phyloP scores from a whole-genome alignment of 768 basidiomycete species.

The Hygrocybe punicea region DNA sequence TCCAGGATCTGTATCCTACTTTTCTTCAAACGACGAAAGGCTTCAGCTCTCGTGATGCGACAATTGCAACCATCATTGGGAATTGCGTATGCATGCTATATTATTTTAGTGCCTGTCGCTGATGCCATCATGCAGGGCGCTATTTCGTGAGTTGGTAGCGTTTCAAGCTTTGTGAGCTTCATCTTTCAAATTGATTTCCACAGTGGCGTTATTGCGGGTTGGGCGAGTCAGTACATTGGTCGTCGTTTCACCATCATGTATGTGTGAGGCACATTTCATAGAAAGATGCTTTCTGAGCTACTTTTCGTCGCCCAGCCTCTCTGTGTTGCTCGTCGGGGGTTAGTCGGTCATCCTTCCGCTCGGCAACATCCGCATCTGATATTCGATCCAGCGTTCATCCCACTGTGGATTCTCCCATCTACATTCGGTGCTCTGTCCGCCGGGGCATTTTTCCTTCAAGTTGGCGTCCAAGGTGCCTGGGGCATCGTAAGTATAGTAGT shows the following conservation, averaged over 20 bases:
- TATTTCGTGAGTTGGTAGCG: constrained; percentile 26
- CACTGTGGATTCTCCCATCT: constrained; percentile 79
- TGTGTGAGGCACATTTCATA: constrained; percentile 15
- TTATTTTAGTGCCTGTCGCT: background rate
- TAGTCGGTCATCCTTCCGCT: background rate
- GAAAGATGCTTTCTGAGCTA: constrained; percentile 5
- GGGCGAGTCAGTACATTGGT: constrained; percentile 69
- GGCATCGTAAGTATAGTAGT: constrained; percentile 67
- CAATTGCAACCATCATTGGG: constrained; percentile 78
- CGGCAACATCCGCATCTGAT: background rate
- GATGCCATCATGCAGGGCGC: constrained; percentile 32
- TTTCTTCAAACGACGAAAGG: constrained; percentile 64
- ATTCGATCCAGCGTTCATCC: constrained; percentile 47
- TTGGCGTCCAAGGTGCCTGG: constrained; percentile 90
- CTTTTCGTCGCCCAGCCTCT: constrained; percentile 37
- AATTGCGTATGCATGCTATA: constrained; percentile 48
- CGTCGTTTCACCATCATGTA: constrained; percentile 79
- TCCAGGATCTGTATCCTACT: constrained; percentile 73
- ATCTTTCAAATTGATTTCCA: background rate
- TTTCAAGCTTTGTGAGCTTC: too few species aligned
- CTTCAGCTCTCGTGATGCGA: constrained; percentile 55
- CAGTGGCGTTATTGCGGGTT: constrained; percentile 69
- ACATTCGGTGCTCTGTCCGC: constrained; percentile 68
- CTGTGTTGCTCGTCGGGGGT: constrained; percentile 54
- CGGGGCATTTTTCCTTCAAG: constrained; percentile 83